Evolutionary conservation across 2,329 filamentous ascomycete genomes (phyloP).

Genomic region (Aspergillus ustus): DNA sequence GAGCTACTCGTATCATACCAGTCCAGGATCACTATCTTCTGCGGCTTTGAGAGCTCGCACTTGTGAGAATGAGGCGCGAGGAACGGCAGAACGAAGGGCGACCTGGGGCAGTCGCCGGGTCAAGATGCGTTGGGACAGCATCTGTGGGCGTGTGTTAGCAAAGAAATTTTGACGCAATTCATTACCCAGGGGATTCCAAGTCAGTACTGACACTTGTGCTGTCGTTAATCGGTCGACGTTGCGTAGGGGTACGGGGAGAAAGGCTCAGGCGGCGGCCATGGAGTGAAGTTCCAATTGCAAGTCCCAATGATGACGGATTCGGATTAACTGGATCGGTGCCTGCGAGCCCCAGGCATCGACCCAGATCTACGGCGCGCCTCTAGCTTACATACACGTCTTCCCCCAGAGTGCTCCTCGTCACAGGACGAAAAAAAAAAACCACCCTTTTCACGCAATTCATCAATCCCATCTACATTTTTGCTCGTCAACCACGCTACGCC

Average conservation of each 20-base stretch:
- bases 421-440: constrained; percentile 49
- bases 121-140: constrained; percentile 52
- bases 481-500: constrained; percentile 44
- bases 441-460: constrained; percentile 44
- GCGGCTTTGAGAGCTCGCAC: constrained; percentile 43
- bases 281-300: constrained; percentile 25
- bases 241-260: constrained; percentile 27
- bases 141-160: constrained; percentile 37
- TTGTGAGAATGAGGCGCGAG: constrained; percentile 50
- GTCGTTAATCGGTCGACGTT: constrained; percentile 20
- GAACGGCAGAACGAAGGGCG: constrained; percentile 42
- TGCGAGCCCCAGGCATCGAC: constrained; percentile 20
- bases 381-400: constrained; percentile 37
- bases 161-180: constrained; percentile 8
- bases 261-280: constrained; percentile 26
- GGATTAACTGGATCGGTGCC: constrained; percentile 37
- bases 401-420: constrained; percentile 30
- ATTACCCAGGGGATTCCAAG: background rate
- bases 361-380: constrained; percentile 24
- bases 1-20: constrained; percentile 38
- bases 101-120: constrained; percentile 48
- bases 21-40: constrained; percentile 47
- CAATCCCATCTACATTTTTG: constrained; percentile 36
- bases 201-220: constrained; percentile 33
- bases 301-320: constrained; percentile 21